phyloP scores from a whole-genome alignment of 2,329 filamentous ascomycete genomes.

The Xylariales sp. region DNA sequence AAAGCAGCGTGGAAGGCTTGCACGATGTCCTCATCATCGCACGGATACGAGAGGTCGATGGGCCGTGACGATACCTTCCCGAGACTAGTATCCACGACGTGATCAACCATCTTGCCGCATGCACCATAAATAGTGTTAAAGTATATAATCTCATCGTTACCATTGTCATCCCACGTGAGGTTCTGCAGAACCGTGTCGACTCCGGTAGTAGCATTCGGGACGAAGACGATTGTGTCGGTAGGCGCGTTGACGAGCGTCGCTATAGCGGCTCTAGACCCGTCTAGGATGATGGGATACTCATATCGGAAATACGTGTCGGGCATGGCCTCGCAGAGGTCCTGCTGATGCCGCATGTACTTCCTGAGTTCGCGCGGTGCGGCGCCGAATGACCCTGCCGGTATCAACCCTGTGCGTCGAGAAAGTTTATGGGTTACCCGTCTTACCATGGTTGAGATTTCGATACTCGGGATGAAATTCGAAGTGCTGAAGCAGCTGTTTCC shows the following conservation, averaged over 20 bases:
- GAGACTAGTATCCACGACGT: constrained; percentile 72
- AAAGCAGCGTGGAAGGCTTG: constrained; percentile 70
- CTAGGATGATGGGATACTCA: constrained; percentile 70
- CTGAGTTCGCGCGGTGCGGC: constrained; percentile 74
- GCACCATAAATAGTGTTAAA: constrained; percentile 84
- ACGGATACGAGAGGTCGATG: constrained; percentile 75
- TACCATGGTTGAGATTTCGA: constrained; percentile 83
- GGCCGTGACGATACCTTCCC: constrained; percentile 59
- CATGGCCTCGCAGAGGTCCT: constrained; percentile 72
- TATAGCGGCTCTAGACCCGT: constrained; percentile 72
- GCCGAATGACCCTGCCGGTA: constrained; percentile 77
- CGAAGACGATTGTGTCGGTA: constrained; percentile 75
- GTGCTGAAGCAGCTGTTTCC: constrained; percentile 67
- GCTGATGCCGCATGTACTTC: constrained; percentile 69
- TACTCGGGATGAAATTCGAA: constrained; percentile 78
- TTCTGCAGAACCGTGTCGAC: constrained; percentile 85
- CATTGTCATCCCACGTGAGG: constrained; percentile 72
- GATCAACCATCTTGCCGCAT: constrained; percentile 79
- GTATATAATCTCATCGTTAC: constrained; percentile 81
- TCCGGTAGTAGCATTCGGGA: constrained; percentile 83
- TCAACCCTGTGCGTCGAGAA: constrained; percentile 11
- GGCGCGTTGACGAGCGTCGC: constrained; percentile 75
- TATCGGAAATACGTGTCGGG: constrained; percentile 84
- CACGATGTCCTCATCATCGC: constrained; percentile 75
- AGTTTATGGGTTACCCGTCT: constrained; percentile 24